A percentile compares a stretch with the other conserved stretches of the same genome.
Conservation (phyloP, 2,329 filamentous ascomycete genomes). For the Trichoderma koningii region DNA sequence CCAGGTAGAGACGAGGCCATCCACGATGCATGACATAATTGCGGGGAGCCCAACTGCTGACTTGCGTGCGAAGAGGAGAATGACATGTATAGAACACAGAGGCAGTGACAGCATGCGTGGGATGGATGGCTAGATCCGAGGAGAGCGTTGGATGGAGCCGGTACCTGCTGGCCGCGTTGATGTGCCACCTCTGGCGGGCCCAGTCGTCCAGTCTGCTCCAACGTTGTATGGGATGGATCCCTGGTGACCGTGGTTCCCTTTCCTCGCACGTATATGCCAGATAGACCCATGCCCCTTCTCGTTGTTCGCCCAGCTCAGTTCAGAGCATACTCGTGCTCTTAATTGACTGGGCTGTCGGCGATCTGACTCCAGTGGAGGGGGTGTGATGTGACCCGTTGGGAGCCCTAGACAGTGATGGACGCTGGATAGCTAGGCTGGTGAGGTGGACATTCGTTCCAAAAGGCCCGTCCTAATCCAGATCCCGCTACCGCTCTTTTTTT, state of each 20-base stretch:
- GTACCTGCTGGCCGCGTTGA: constrained; percentile 13
- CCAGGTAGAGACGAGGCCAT: constrained; percentile 22
- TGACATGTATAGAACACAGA: constrained; percentile 16
- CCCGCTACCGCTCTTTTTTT: constrained; percentile 19
- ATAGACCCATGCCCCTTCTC: not conserved
- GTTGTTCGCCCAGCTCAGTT: constrained; percentile 3
- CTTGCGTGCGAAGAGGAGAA: constrained; percentile 23
- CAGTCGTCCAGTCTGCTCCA: constrained; percentile 23
- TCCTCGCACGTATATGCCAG: not conserved
- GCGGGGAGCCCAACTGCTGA: constrained; percentile 37
- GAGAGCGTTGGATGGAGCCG: constrained; percentile 12
- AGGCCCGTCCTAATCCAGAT: constrained; percentile 21
- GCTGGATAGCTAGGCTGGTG: constrained; percentile 22
- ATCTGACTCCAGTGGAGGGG: constrained; percentile 25
- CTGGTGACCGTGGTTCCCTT: constrained; percentile 6
- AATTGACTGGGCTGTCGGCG: constrained; percentile 13
- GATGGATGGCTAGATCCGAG: constrained; percentile 21
- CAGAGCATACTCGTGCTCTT: not conserved
- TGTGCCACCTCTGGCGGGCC: constrained; percentile 20
- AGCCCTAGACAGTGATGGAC: constrained; percentile 5
- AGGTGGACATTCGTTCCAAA: constrained; percentile 19
- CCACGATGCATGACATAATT: constrained; percentile 52
- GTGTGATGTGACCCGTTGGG: constrained; percentile 10
- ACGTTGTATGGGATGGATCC: constrained; percentile 4
- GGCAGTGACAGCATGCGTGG: constrained; percentile 25